Evolutionary conservation across 257 asterid genomes (phyloP).

Genomic region (Solanum pennellii): DNA sequence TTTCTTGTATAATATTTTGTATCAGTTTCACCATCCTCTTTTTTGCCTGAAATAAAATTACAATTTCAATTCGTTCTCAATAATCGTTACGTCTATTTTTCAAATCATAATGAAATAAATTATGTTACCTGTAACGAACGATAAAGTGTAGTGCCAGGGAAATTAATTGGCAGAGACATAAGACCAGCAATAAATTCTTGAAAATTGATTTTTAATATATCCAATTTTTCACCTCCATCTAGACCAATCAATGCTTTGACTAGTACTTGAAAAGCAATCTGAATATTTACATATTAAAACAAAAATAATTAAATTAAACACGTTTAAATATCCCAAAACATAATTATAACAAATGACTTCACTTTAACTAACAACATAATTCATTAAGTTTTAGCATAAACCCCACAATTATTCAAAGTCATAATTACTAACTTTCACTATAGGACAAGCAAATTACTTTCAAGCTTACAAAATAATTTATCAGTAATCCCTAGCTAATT

Average conservation of each 20-base stretch:
- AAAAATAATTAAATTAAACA: neutral
- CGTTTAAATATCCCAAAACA: slow-evolving; percentile 10
- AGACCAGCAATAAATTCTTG: slow-evolving; percentile 93
- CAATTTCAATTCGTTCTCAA: neutral
- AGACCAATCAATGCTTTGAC: slow-evolving; percentile 73
- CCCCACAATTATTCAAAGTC: slow-evolving; percentile 15
- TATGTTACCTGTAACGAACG: slow-evolving; percentile 58
- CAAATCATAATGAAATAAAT: neutral
- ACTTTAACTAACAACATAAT: slow-evolving; percentile 24
- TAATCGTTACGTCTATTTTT: neutral
- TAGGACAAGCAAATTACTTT: neutral
- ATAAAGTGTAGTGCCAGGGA: slow-evolving; percentile 78
- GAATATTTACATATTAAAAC: neutral
- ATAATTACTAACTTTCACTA: slow-evolving; percentile 3
- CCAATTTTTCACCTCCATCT: slow-evolving; percentile 63
- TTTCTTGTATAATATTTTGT: slow-evolving; percentile 44
- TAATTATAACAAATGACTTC: slow-evolving; percentile 26
- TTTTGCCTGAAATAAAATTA: slow-evolving; percentile 38
- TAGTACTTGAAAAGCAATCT: slow-evolving; percentile 82
- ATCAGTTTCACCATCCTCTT: slow-evolving; percentile 64
- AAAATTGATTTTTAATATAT: slow-evolving; percentile 54
- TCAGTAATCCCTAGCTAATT: neutral
- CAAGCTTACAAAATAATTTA: too few species aligned
- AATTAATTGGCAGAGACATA: slow-evolving; percentile 68
- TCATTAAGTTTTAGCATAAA: slow-evolving; percentile 21